Base-by-base conservation (phyloP, 768 basidiomycete genomes). In the Termitomyces sp. region DNA sequence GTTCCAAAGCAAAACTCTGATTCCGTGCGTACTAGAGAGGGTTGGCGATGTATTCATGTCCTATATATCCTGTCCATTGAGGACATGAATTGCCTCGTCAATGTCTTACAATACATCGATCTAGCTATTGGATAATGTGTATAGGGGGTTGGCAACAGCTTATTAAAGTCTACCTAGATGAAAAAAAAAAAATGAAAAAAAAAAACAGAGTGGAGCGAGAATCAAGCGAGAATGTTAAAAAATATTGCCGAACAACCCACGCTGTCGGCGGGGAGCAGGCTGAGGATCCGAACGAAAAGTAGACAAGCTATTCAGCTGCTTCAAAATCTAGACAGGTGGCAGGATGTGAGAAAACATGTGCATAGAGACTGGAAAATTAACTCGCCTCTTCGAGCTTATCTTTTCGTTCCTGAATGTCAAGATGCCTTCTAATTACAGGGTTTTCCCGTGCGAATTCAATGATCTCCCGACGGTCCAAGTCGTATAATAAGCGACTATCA, bases 401-500 rank as follows among this genome's bases (percentile, higher is more conserved):
- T 65, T 98, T 99, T 41, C 97, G 80, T 54, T 94, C 95, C 68
- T 99, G 97, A 42, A 99, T 73, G 56, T 98, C 95, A 19, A 99
- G 77, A 67, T 99, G 97, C 49, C 77, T 77, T 58, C 87, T 76
- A 54, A 99, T 83, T n/a, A 73, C 72, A 0, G 96, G 97, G 67
- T 99, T 98, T 78, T 99, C 96, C 45, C 91, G 82, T 0, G 97
- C 96, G 71, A 99, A 99, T 57, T 85, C 83, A 32, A 87, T 73
- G 41, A 98, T 93, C 68, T 98, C 93, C 46, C 79, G 81, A 0
- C 93, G 85, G 67, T 97, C 88, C n/a, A 98, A 78, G 67, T 96
- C 90, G 63, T 98, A 97, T 28, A 96, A 78, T 48, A 99, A 72
- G 24, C 94, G 82, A 21, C 92, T 90, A 69, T 98, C 96, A 55